Conservation (phyloP, 129 eudicot species). For the Ambrosia artemisiifolia region DNA sequence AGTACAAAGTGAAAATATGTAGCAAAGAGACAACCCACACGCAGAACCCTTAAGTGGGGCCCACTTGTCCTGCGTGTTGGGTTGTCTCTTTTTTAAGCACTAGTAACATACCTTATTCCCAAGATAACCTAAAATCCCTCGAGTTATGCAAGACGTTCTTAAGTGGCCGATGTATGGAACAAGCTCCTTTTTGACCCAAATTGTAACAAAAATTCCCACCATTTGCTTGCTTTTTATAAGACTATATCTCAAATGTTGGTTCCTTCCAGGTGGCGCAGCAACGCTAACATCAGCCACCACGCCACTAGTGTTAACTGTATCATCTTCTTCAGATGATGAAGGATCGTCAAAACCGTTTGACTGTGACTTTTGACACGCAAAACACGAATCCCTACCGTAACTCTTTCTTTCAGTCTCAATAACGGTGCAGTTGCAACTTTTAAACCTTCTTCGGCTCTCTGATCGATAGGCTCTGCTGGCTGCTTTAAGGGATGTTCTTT, state of each 20-base stretch:
- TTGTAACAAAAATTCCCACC: constrained; percentile 66
- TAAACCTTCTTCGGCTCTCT: constrained; percentile 50
- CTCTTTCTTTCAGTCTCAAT: constrained; percentile 46
- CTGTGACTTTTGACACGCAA: constrained; percentile 48
- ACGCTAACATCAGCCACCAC: constrained; percentile 32
- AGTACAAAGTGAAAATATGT: not conserved
- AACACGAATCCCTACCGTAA: constrained; percentile 51
- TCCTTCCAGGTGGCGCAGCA: constrained; percentile 25
- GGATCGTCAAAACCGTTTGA: constrained; percentile 40
- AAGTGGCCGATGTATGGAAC: constrained; percentile 53
- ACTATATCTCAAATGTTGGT: constrained; percentile 46
- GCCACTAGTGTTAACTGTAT: constrained; percentile 22
- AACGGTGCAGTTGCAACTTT: constrained; percentile 52
- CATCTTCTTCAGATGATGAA: constrained; percentile 58
- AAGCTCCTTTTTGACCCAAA: constrained; percentile 67
- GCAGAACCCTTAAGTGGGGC: not conserved
- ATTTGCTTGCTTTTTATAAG: constrained; percentile 67
- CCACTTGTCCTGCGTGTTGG: not conserved
- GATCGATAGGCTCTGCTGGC: constrained; percentile 51
- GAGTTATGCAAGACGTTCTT: constrained; percentile 60
- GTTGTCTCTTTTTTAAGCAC: not conserved
- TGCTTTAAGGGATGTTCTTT: constrained; percentile 48
- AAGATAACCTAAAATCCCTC: constrained; percentile 64
- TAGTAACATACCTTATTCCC: constrained; percentile 64
- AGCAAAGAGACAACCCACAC: not conserved